A percentile compares a stretch with the other conserved stretches of the same genome.
Conservation (phyloP, 371 early-diverging fungal species). For the Umbelopsis sp. region DNA sequence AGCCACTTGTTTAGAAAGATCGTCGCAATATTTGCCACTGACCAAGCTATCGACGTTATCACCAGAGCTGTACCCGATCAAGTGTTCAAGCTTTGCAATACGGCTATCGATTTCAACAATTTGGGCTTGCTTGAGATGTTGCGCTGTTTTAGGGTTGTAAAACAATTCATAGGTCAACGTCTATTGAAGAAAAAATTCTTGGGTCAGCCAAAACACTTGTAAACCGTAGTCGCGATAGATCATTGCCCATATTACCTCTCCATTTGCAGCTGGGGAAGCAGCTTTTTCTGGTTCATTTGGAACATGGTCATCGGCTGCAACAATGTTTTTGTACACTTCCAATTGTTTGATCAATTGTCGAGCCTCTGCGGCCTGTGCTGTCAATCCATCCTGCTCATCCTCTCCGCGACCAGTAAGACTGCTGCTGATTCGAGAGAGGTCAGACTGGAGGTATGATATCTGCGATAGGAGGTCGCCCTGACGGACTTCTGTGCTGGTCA, state of each 20-base stretch:
- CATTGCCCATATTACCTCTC: background rate
- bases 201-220: background rate
- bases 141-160: slow-evolving; percentile 72
- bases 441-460: slow-evolving; percentile 67
- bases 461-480: slow-evolving; percentile 68
- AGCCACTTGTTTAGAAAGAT: background rate
- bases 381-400: slow-evolving; percentile 26
- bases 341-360: slow-evolving; percentile 69
- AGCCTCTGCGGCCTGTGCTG: slow-evolving; percentile 50
- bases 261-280: slow-evolving; percentile 23
- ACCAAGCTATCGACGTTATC: slow-evolving; percentile 59
- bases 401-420: slow-evolving; percentile 39
- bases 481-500: slow-evolving; percentile 2
- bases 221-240: background rate
- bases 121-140: slow-evolving; percentile 62
- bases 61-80: slow-evolving; percentile 75
- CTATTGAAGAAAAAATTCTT: slow-evolving; percentile 24
- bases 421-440: slow-evolving; percentile 64
- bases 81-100: slow-evolving; percentile 75
- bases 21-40: slow-evolving; percentile 10
- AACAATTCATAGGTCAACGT: slow-evolving; percentile 78
- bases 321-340: slow-evolving; percentile 58
- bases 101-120: slow-evolving; percentile 77
- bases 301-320: slow-evolving; percentile 10
- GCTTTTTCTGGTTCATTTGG: slow-evolving; percentile 22